Evolutionary conservation across 345 rosid species (phyloP).

Genomic region (Nasturtium officinale): DNA sequence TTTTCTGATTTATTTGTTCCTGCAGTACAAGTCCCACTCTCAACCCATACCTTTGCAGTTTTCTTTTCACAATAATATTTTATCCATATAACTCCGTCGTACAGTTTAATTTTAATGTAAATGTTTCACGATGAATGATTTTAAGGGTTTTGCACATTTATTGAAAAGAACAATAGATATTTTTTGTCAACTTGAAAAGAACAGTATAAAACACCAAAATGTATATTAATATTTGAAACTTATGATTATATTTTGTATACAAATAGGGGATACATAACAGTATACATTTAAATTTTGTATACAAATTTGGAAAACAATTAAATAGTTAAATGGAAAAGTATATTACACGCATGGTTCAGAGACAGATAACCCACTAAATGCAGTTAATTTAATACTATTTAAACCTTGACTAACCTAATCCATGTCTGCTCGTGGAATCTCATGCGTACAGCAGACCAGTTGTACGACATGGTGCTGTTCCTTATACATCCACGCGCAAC

Average conservation of each 20-base stretch:
- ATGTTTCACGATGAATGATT: background rate
- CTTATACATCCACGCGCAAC: background rate
- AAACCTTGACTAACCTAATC: slow-evolving; percentile 35
- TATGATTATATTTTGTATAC: background rate
- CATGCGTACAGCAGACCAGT: slow-evolving; percentile 47
- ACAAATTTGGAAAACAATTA: background rate
- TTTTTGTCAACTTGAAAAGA: no score
- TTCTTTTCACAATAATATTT: background rate
- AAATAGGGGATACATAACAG: background rate
- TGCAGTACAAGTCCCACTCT: slow-evolving; percentile 23
- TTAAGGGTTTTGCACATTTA: background rate
- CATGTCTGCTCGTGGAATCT: slow-evolving; percentile 43
- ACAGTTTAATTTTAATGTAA: background rate
- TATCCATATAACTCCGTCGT: background rate
- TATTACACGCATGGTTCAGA: slow-evolving; percentile 27
- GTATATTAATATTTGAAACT: no score
- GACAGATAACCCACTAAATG: slow-evolving; percentile 27
- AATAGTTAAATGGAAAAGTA: background rate
- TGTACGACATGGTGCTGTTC: slow-evolving; percentile 33
- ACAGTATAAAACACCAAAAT: background rate
- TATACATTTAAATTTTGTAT: background rate
- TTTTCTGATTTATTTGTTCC: background rate
- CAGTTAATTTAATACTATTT: background rate
- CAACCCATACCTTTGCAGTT: slow-evolving; percentile 26
- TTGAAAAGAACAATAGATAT: background rate